Base-by-base conservation (phyloP, 805 yeast species). In the Gaillardinia entomophila region DNA sequence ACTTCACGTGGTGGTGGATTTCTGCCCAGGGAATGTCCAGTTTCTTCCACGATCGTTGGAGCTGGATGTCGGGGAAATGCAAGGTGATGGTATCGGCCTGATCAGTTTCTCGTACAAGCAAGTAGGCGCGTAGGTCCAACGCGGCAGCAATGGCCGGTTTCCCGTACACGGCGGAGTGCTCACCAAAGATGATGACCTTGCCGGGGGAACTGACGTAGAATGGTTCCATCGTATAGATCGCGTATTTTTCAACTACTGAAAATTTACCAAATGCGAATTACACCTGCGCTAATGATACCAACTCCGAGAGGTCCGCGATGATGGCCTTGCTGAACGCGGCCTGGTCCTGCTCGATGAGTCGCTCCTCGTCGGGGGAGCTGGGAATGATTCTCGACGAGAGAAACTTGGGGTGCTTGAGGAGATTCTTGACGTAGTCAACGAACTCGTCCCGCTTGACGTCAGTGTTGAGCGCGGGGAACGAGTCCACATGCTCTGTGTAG, bases 131-230 rank as follows among this genome's bases (percentile, higher is more conserved):
- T 36, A 92, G 64, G 5, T 92, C 81, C 7, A 90, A 73, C 3
- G 96, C 92, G 0, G 97, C 97, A 2, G 98, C 97, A 32, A 92
- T 84, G 10, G 97, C 97, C 1, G 96, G 96, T 63, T 79, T 84
- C 28, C 84, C 80, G 53, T 84, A 85, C 0, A 92, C 98, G 2
- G 94, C 97, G 6, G 97, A 84, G 51, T 92, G 98, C 53, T 92
- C 98, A 15, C 98, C 98, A 55, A 89, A 92, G 23, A 92, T 69
- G 46, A 92, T 92, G 28, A 88, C 95, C 51, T 92, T 92, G 3
- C 98, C 98, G 0, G 98, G 98, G 1, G 98, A 92, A 33, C 96
- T 84, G 2, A 87, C 85, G 31, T 77, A 59, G 55, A 89, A 86
- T 13, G 87, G 83, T 12, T 32, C 8, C 6, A 19, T 10, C 22